A percentile compares a stretch with the other conserved stretches of the same genome.
phyloP scores from a whole-genome alignment of 1,139 yeast genomes.

The Protomyces macrosporus region DNA sequence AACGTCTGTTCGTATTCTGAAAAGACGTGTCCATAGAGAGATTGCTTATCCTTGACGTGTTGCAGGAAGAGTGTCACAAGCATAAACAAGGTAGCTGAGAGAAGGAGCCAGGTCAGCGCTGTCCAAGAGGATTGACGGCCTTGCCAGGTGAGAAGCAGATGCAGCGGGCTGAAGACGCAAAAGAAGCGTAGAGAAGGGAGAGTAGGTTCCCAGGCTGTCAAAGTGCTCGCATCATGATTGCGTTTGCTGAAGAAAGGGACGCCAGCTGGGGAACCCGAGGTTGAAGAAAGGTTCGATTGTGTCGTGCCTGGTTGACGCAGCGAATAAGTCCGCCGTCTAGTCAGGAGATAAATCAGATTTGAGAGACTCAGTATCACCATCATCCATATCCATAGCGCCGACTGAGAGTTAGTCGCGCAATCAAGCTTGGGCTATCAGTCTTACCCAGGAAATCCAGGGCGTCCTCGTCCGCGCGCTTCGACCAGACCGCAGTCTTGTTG shows the following conservation, averaged over 20 bases:
- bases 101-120: constrained; percentile 43
- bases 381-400: not conserved
- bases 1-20: constrained; percentile 61
- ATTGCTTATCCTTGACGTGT: constrained; percentile 54
- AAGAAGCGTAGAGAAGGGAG: constrained; percentile 48
- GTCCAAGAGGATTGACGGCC: constrained; percentile 41
- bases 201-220: constrained; percentile 51
- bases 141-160: constrained; percentile 43
- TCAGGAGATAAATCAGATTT: not conserved
- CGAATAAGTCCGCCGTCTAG: not conserved
- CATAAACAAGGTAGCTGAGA: constrained; percentile 37
- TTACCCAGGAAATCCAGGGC: not conserved
- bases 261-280: constrained; percentile 44
- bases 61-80: constrained; percentile 47
- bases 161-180: constrained; percentile 56
- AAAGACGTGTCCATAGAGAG: constrained; percentile 57
- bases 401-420: not conserved
- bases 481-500: not conserved
- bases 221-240: constrained; percentile 40
- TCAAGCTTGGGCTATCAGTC: not conserved
- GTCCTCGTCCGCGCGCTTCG: no score
- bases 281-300: constrained; percentile 23
- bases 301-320: not conserved
- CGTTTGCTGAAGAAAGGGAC: not conserved
- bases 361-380: not conserved